These are phyloP conservation scores for Peltaster fructicola DNA, from an alignment of 2,329 filamentous ascomycete genomes.

Conservation along the genomic window DNA sequence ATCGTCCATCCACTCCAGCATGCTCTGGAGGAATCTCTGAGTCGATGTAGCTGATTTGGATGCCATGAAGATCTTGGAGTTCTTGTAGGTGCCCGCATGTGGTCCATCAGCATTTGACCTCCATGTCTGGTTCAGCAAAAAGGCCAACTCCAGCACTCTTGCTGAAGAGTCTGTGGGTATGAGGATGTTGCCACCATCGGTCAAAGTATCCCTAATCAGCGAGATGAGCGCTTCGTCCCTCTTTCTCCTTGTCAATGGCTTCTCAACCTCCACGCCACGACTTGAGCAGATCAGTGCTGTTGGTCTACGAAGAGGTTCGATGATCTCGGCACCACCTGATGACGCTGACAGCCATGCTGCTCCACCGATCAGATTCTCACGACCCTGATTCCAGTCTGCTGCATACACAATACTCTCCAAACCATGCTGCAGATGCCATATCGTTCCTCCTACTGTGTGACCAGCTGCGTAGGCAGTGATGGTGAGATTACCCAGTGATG, in stretches of 20 bases:
- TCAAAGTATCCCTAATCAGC: constrained; percentile 61
- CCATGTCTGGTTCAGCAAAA: constrained; percentile 86
- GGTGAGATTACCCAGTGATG: constrained; percentile 74
- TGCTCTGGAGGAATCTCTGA: constrained; percentile 78
- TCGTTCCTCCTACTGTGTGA: constrained; percentile 87
- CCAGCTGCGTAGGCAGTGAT: constrained; percentile 95
- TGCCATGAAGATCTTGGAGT: constrained; percentile 55
- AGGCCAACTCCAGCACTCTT: constrained; percentile 80
- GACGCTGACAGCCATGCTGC: constrained; percentile 83
- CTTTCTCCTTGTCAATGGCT: constrained; percentile 49
- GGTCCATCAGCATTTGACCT: constrained; percentile 29
- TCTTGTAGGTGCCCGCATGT: constrained; percentile 29
- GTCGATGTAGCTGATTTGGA: constrained; percentile 76
- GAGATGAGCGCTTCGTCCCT: constrained; percentile 73
- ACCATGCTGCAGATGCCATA: constrained; percentile 97
- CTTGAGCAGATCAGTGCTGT: constrained; percentile 89
- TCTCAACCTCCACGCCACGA: constrained; percentile 54
- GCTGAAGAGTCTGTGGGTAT: constrained; percentile 92
- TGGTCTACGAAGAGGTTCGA: constrained; percentile 81
- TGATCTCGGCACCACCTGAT: constrained; percentile 72
- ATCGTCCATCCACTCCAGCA: constrained; percentile 99
- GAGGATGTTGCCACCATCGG: constrained; percentile 72
- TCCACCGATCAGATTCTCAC: constrained; percentile 84
- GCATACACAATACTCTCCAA: constrained; percentile 95
- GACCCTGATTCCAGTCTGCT: constrained; percentile 95